phyloP scores from a whole-genome alignment of 1,284 basidiomycete species.

The Erythrobasidium hasegawianum region DNA sequence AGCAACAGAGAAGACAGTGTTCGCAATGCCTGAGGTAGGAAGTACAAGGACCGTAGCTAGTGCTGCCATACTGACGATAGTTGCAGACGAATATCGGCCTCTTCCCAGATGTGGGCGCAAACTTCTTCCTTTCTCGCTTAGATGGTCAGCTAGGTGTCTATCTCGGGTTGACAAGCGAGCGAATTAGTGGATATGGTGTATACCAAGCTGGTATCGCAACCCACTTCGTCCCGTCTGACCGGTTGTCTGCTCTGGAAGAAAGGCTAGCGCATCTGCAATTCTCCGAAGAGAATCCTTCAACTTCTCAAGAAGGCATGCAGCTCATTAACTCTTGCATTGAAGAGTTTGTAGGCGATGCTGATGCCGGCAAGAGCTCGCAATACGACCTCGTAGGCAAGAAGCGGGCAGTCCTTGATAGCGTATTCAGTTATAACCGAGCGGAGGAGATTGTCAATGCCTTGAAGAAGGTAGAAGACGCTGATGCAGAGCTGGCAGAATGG shows the following conservation, averaged over 20 bases:
- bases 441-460: conserved; percentile 62
- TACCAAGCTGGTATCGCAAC: conserved; percentile 60
- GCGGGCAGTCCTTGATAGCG: conserved; percentile 70
- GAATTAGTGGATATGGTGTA: conserved; percentile 10
- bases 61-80: neutral
- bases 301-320: conserved; percentile 6
- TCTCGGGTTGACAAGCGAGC: conserved; percentile 74
- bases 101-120: conserved; percentile 87
- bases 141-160: conserved; percentile 92
- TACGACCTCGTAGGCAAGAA: conserved; percentile 58
- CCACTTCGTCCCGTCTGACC: conserved; percentile 67
- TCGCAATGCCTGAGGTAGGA: conserved; percentile 84
- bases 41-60: neutral
- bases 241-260: conserved; percentile 61
- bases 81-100: conserved; percentile 49
- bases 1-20: conserved; percentile 85
- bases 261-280: conserved; percentile 49
- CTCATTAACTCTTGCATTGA: conserved; percentile 58
- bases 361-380: conserved; percentile 52
- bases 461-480: conserved; percentile 48
- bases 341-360: conserved; percentile 50
- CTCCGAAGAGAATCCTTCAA: conserved; percentile 17
- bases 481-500: conserved; percentile 58
- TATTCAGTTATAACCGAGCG: conserved; percentile 67
- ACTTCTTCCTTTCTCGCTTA: conserved; percentile 78